Conservation (phyloP, 164 flowering plant species). For the Sedum album region DNA sequence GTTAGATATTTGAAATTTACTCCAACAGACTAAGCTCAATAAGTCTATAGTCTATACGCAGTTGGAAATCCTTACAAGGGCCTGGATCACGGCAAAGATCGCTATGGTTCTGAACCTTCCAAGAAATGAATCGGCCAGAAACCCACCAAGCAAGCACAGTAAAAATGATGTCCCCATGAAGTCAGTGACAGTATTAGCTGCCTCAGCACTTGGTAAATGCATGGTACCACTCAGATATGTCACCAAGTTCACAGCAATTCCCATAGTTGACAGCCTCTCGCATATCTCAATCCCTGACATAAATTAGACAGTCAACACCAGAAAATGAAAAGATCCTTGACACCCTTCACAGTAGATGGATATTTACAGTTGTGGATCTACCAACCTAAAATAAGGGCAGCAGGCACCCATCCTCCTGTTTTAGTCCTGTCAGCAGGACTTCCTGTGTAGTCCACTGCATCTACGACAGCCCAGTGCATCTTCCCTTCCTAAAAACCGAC, state of each 20-base stretch:
- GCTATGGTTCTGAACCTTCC: conserved; percentile 76
- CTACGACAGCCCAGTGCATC: conserved; percentile 45
- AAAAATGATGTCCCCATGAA: conserved; percentile 84
- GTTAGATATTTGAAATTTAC: neutral
- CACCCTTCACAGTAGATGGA: neutral
- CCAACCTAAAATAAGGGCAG: conserved; percentile 70
- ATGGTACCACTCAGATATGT: conserved; percentile 71
- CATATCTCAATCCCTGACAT: conserved; percentile 57
- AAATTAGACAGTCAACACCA: neutral
- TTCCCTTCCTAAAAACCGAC: conserved; percentile 33
- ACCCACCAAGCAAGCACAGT: conserved; percentile 80
- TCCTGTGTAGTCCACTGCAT: conserved; percentile 66
- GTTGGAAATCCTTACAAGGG: conserved; percentile 27
- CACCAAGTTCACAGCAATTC: conserved; percentile 89
- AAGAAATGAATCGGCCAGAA: conserved; percentile 78
- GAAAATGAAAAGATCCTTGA: neutral
- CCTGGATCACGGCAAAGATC: conserved; percentile 51
- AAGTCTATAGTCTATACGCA: neutral
- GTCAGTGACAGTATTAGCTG: conserved; percentile 78
- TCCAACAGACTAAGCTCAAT: neutral
- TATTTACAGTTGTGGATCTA: neutral
- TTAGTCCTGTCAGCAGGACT: conserved; percentile 64
- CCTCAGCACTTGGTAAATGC: conserved; percentile 72
- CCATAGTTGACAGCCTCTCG: conserved; percentile 91
- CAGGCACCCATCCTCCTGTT: conserved; percentile 87